A percentile compares a stretch with the other conserved stretches of the same genome.
Evolutionary conservation across 306 rosid genomes (phyloP).

Genomic region (Casuarina equisetifolia): DNA sequence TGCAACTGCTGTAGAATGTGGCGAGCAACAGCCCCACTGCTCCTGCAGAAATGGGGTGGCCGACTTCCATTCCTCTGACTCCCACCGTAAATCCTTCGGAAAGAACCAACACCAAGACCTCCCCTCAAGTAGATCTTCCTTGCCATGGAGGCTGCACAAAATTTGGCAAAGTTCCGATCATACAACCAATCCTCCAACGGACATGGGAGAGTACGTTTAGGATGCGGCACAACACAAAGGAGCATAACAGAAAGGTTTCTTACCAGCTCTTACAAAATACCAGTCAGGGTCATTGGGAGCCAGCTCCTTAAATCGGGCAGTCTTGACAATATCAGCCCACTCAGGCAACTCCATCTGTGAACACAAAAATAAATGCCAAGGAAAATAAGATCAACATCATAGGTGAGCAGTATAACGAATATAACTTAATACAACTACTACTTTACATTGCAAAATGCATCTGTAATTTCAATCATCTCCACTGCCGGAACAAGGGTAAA

Average conservation of each 20-base stretch:
- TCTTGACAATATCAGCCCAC: conserved; percentile 60
- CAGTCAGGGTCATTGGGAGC: conserved; percentile 67
- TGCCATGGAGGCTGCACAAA: conserved; percentile 53
- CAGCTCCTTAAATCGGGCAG: conserved; percentile 54
- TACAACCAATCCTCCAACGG: not conserved
- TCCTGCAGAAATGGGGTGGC: conserved; percentile 60
- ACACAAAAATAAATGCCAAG: not conserved
- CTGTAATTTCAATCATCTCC: not conserved
- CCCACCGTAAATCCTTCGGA: conserved; percentile 56
- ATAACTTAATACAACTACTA: not conserved
- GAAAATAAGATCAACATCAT: not conserved
- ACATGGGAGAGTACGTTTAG: not conserved
- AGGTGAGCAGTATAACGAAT: too few species aligned
- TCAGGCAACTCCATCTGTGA: conserved; percentile 51
- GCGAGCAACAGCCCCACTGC: conserved; percentile 62
- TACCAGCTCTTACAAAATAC: conserved; percentile 57
- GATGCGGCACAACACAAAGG: not conserved
- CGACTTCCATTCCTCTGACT: conserved; percentile 66
- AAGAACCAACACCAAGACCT: conserved; percentile 64
- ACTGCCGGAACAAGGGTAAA: not conserved
- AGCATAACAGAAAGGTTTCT: not conserved
- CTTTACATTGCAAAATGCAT: not conserved
- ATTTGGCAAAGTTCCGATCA: not conserved
- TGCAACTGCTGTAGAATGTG: conserved; percentile 51
- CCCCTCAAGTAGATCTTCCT: conserved; percentile 67